Percentiles rank a stretch among this genome's conserved stretches.
Conservation (phyloP, 768 basidiomycete genomes). For the Hygrocybe punicea region DNA sequence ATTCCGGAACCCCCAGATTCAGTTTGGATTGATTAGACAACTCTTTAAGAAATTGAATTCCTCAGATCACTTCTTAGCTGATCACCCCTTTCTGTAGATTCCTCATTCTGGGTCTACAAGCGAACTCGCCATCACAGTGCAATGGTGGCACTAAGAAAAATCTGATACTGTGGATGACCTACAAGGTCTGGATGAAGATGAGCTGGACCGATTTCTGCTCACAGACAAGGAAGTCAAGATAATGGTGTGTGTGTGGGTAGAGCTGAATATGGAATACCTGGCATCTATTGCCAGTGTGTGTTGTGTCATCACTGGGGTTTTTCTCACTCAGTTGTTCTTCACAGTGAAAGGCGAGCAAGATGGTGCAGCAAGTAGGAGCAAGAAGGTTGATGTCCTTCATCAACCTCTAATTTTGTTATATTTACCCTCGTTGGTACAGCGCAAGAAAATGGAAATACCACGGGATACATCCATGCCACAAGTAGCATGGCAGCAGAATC, state of each 20-base stretch:
- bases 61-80: no score
- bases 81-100: no score
- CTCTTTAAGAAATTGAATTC: no score
- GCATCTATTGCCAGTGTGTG: conserved; percentile 31
- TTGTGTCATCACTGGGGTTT: conserved; percentile 39
- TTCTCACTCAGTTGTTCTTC: conserved; percentile 18
- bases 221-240: conserved; percentile 76
- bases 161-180: no score
- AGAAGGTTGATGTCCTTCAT: conserved; percentile 63
- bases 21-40: no score
- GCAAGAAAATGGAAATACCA: conserved; percentile 67
- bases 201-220: conserved; percentile 76
- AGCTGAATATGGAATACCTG: conserved; percentile 58
- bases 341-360: conserved; percentile 66
- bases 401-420: conserved; percentile 37
- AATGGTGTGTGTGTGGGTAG: conserved; percentile 92
- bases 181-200: conserved; percentile 78
- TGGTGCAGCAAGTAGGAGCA: conserved; percentile 41
- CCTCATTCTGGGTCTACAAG: no score
- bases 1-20: no score
- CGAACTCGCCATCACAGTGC: no score
- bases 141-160: no score
- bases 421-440: conserved; percentile 41
- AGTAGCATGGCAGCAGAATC: conserved; percentile 67
- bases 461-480: conserved; percentile 70